phyloP scores from a whole-genome alignment of 768 basidiomycete genomes.

The Tricholoma furcatifolium region DNA sequence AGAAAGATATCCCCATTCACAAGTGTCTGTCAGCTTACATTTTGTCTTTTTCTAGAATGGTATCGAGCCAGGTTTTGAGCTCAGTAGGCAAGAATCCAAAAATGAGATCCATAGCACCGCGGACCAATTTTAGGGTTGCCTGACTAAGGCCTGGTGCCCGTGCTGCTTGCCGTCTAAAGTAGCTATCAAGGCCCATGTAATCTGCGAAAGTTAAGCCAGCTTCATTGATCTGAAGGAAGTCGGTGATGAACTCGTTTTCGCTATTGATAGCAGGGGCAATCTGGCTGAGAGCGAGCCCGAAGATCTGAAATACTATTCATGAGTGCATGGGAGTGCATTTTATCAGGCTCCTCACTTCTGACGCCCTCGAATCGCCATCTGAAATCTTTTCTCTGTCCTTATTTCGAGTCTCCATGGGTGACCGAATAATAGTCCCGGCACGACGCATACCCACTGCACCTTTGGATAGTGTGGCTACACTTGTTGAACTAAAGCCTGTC shows the following conservation, averaged over 20 bases:
- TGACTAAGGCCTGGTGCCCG: constrained; percentile 64
- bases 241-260: constrained; percentile 86
- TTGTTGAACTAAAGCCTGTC: constrained; percentile 46
- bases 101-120: constrained; percentile 90
- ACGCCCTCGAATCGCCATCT: constrained; percentile 63
- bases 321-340: neutral
- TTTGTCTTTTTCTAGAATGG: constrained; percentile 68
- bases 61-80: constrained; percentile 83
- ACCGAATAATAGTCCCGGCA: constrained; percentile 83
- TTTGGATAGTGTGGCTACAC: constrained; percentile 43
- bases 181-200: constrained; percentile 91
- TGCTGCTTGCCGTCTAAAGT: constrained; percentile 91
- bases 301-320: constrained; percentile 50
- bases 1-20: constrained; percentile 3
- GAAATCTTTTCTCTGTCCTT: constrained; percentile 55
- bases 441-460: constrained; percentile 66
- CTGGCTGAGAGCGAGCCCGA: constrained; percentile 72
- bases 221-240: constrained; percentile 92
- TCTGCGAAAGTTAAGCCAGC: constrained; percentile 90
- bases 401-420: constrained; percentile 63
- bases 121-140: constrained; percentile 74
- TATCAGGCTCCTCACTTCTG: constrained; percentile 54
- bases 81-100: constrained; percentile 91
- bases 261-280: constrained; percentile 72
- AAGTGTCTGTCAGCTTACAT: constrained; percentile 47